Conservation (phyloP, 2,329 filamentous ascomycete species). For the Sclerotinia borealis region DNA sequence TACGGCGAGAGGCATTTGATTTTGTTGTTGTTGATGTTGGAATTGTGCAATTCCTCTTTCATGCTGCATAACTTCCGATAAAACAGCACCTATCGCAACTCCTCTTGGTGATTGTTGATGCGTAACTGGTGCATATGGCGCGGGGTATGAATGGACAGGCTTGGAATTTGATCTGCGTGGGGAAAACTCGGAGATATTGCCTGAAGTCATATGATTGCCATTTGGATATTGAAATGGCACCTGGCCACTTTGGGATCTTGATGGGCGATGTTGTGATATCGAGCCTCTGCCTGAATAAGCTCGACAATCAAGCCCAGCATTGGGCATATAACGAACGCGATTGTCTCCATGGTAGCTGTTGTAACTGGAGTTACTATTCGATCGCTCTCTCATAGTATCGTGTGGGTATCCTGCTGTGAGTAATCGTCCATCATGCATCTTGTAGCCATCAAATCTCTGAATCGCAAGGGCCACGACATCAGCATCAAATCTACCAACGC, state of each 20-base stretch:
- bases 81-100: background rate
- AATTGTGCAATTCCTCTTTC: conserved; percentile 1
- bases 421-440: background rate
- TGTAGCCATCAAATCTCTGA: conserved; percentile 6
- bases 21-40: too few relatives aligned
- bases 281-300: background rate
- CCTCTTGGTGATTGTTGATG: background rate
- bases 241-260: conserved; percentile 6
- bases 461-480: conserved; percentile 3
- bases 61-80: conserved; percentile 11
- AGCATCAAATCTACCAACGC: background rate
- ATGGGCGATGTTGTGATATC: conserved; percentile 7
- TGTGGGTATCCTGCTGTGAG: conserved; percentile 7
- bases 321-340: background rate
- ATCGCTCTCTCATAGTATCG: conserved; percentile 9
- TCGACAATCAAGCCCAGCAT: background rate
- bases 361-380: conserved; percentile 14
- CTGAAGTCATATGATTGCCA: background rate
- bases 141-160: background rate
- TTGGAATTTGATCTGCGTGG: background rate
- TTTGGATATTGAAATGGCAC: background rate
- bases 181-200: background rate
- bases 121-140: background rate
- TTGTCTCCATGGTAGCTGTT: background rate
- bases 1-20: background rate